Base-by-base conservation (phyloP, 2,329 filamentous ascomycete genomes). In the Paramyrothecium roridum region DNA sequence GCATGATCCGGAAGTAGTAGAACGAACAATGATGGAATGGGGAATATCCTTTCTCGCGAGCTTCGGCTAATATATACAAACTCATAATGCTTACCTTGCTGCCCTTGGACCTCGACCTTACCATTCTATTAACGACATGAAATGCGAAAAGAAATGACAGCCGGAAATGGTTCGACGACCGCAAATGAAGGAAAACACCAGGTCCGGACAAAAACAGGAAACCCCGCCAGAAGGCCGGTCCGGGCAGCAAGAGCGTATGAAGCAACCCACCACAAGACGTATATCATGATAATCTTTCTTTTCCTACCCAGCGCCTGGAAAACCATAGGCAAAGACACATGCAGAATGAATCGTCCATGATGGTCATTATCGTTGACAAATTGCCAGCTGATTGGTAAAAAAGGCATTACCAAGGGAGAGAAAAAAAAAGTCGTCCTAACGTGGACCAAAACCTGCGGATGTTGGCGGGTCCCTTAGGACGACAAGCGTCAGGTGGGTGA, bases 61-160 rank as follows among this genome's bases (percentile, higher is more conserved):
- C 69, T 67, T 73, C 76, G 73, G 73, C 70, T 70, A 71, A 73
- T 78, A 80, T 79, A 76, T 80, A 80, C 78, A 81, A 74, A 75
- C 74, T 74, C 70, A 68, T 69, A 70, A 66, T 64, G 75, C 78
- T 80, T 73, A 80, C 78, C 78, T 77, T 74, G 77, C 78, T 81
- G 78, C 78, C 79, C 76, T 69, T 76, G 75, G 68, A 65, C 68
- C 65, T 19, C n/a, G 67, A 69, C 70, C 62, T 61, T 63, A 60
- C 61, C 62, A 63, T 62, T 68, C 56, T 65, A 67, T 67, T 63
- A 67, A 61, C 55, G 61, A 37, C 8, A 51, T 19, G 30, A 51
- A 40, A 51, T n/a, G 33, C n/a, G 10, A 40, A 21, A 34, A 40
- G 56, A 59, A 56, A 52, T 22, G 53, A 45, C 52, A 54, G 55